These are phyloP conservation scores for Canna indica DNA, from an alignment of 176 grass and related monocot species.

Conservation along the genomic window DNA sequence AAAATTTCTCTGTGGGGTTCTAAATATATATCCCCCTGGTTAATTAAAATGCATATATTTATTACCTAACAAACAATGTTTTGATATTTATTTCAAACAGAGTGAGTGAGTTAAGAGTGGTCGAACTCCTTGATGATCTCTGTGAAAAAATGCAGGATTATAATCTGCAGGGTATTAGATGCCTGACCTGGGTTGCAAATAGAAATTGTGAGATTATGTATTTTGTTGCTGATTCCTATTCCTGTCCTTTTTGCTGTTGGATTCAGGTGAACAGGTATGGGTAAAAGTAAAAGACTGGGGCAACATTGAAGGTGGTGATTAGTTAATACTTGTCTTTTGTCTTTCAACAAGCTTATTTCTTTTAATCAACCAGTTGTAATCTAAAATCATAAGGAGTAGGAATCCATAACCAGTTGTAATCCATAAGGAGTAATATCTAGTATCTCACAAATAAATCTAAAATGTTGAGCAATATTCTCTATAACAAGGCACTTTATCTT, in stretches of 20 bases:
- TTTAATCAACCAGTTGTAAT: too few species aligned
- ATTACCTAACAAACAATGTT: conserved; percentile 12
- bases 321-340: not conserved
- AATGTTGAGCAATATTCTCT: too few species aligned
- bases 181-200: too few species aligned
- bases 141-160: conserved; percentile 98
- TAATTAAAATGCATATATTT: not conserved
- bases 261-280: conserved; percentile 65
- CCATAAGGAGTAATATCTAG: too few species aligned
- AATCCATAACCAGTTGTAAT: too few species aligned
- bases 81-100: conserved; percentile 33
- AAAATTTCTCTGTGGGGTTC: too few species aligned
- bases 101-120: conserved; percentile 79
- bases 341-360: too few species aligned
- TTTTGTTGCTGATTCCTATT: conserved; percentile 8
- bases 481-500: too few species aligned
- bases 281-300: conserved; percentile 71
- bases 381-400: too few species aligned
- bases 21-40: too few species aligned
- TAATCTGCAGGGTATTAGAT: conserved; percentile 42
- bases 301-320: conserved; percentile 53
- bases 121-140: conserved; percentile 92
- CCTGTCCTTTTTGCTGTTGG: conserved; percentile 35
- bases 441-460: too few species aligned
- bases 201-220: not conserved